Base-by-base conservation (phyloP, 1,139 yeast genomes). In the Geotrichum candidum region DNA sequence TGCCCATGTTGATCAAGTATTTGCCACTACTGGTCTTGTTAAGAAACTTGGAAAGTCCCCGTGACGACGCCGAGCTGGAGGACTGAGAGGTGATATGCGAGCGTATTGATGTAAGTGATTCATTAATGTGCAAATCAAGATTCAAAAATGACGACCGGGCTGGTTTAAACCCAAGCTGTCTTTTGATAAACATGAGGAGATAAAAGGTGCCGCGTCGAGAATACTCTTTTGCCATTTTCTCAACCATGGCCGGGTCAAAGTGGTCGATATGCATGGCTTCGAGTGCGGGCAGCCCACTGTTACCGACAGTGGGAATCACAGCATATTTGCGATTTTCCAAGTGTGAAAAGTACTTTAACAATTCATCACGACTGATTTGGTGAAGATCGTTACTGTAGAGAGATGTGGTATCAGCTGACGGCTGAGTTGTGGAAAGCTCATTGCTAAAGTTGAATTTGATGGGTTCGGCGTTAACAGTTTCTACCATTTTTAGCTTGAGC, bases 381-480 rank as follows among this genome's bases (percentile, higher is more conserved):
- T 35, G 45, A 10, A 13, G 10, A 6, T 35, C 45, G 15, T 35
- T 3, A 35, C 53, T 46, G 54, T 50, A 51, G n/a, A 56, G 22
- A 27, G 54, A 51, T 6, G n/a, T 11, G 31, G 53, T 51, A 27
- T 56, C 54, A 25, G 18, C 3, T 18, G 18, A 18, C 18, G 13
- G 7, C 23, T 7, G 31, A 9, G 9, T 33, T 41, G 22, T 9
- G 6, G 15, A 10, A 35, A 11, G 2, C 11, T 33, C 23, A 6
- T 25, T 38, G 7, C 18, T 33, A 27, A 56, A 35, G 50, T 51
- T 48, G 45, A 56, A 56, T 3, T 31, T 18, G 23, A 56, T 27
- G 2, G 59, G 59, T 15, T 56, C 59, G 13, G 59, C 59, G 59
- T 56, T 54, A 31, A 56, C 51, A 1, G 59, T 56, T n/a, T 56